Percentiles rank a stretch among this genome's conserved stretches.
Evolutionary conservation across 345 rosid species (phyloP).

Genomic region (Acer saccharum): DNA sequence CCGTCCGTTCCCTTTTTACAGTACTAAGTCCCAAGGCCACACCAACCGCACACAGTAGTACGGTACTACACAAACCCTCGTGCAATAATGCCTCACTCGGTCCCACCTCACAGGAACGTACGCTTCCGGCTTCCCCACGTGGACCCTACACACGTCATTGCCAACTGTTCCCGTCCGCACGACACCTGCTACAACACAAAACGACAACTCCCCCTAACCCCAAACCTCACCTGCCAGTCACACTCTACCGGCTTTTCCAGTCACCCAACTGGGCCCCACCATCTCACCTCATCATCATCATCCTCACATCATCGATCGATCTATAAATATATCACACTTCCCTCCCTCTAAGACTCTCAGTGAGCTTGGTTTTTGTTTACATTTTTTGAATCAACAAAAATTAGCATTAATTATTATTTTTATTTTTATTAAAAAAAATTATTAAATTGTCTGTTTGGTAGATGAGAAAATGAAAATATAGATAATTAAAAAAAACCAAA

Average conservation of each 20-base stretch:
- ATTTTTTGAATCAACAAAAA: neutral
- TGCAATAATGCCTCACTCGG: neutral
- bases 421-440: too few species aligned
- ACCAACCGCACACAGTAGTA: neutral
- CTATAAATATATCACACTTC: neutral
- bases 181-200: neutral
- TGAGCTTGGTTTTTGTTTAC: neutral
- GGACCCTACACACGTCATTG: neutral
- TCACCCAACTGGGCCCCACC: neutral
- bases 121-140: neutral
- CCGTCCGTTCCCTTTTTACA: neutral
- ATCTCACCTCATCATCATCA: neutral
- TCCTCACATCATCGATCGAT: neutral
- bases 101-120: neutral
- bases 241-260: conserved; percentile 14
- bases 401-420: neutral
- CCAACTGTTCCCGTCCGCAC: neutral
- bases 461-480: neutral
- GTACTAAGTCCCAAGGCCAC: neutral
- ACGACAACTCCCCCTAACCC: neutral
- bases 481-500: neutral
- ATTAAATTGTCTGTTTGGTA: neutral
- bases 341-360: neutral
- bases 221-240: conserved; percentile 7
- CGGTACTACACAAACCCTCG: neutral